Conservation (phyloP, 768 basidiomycete species). For the Boletales sp. region DNA sequence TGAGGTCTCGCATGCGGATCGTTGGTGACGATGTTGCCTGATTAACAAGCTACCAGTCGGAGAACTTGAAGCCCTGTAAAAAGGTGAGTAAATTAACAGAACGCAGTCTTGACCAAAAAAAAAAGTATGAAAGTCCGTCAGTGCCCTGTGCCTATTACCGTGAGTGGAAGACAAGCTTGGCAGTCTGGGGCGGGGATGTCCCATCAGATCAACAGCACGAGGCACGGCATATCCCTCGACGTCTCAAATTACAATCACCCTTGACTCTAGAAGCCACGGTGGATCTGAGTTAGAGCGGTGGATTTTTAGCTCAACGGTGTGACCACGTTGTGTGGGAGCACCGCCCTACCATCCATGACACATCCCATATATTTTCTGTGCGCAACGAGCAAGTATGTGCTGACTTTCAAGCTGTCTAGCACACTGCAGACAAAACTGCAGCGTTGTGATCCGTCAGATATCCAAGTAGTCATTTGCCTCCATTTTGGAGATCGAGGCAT, state of each 20-base stretch:
- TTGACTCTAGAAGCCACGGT: background rate
- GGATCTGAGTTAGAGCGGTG: background rate
- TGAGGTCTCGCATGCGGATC: background rate
- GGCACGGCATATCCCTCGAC: background rate
- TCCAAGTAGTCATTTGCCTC: too few relatives aligned
- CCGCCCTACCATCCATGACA: background rate
- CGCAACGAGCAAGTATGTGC: too few relatives aligned
- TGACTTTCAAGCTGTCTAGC: too few relatives aligned
- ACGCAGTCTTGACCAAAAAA: background rate
- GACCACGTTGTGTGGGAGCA: background rate
- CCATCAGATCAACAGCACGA: background rate
- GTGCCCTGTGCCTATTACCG: constrained; percentile 1
- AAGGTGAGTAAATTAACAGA: background rate
- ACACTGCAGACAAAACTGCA: too few relatives aligned
- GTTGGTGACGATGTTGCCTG: background rate
- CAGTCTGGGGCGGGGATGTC: background rate
- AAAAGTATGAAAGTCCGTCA: background rate
- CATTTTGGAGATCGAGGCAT: background rate
- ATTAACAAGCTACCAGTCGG: background rate
- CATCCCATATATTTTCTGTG: background rate
- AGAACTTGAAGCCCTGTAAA: background rate
- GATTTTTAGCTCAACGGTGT: background rate
- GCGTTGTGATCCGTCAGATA: too few relatives aligned
- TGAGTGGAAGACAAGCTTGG: background rate
- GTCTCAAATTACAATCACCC: background rate